Base-by-base conservation (phyloP, 495 filamentous ascomycete species). In the Tetracladium setigerum region DNA sequence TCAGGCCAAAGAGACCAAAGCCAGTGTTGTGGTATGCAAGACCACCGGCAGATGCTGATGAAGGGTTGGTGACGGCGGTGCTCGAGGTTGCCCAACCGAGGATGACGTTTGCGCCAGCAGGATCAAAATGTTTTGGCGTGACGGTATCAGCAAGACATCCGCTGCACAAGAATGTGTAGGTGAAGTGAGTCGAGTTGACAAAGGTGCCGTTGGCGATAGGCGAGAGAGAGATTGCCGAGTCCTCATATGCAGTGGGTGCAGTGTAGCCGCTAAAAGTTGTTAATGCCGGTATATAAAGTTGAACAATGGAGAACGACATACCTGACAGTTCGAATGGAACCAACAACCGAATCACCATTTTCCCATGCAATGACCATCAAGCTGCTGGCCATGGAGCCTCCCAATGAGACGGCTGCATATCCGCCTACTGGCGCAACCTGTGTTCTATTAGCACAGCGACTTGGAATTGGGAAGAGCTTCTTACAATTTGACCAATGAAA, bases 341-440 rank as follows among this genome's bases (percentile, higher is more conserved):
- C 79, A 44, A 71, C 58, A 34, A 81, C 64, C 14, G 62, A 48
- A 14, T 69, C 62, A 58, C 70, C 18, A 41, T 50, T 62, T 9
- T 67, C 60, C 66, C 70, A 83, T 11, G 73, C 74, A 54, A 82
- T 65, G 16, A 83, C 63, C 34, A 83, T 63, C 37, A 82, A 57
- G 13, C 69, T 57, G 43, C 71, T 66, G 4, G 75, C 74, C 79
- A 83, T 83, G 30, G 66, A 68, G 47, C 77, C 68, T 10, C 68
- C 74, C 9, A 44, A 19, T 11, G 39, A 44, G 9, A 83, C 57
- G 44, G 76, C 79, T 53, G 70, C 75, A 69, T 71, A 83, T 22
- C 76, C 76, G 13, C 54, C 45, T 19, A 31, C 50, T 49, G 13
- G 41, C 13, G 30, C 13, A 24, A 27, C 50, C 60, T 64, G 53